phyloP scores from a whole-genome alignment of 2,329 filamentous ascomycete species.

The Fusarium acutatum region DNA sequence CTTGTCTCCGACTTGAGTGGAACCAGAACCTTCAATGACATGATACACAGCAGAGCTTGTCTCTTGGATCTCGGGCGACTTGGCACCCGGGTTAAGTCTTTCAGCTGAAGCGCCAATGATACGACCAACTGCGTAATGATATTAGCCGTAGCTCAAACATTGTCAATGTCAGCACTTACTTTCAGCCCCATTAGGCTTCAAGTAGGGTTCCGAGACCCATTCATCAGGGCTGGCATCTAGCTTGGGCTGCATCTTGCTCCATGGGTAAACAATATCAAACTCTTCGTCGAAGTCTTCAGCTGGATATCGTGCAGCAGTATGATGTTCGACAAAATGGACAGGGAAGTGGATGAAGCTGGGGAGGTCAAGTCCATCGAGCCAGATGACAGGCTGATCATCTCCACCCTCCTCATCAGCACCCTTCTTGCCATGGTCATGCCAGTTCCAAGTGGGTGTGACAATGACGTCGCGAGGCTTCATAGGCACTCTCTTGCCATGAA shows the following conservation, averaged over 20 bases:
- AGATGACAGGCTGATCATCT: constrained; percentile 57
- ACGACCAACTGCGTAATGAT: constrained; percentile 33
- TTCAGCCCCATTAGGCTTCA: constrained; percentile 43
- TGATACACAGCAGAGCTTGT: constrained; percentile 64
- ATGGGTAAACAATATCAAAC: constrained; percentile 59
- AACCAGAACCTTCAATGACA: constrained; percentile 57
- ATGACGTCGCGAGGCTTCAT: constrained; percentile 64
- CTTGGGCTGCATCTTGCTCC: constrained; percentile 53
- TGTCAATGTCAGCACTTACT: constrained; percentile 27
- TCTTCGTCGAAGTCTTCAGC: constrained; percentile 51
- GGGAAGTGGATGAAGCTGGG: constrained; percentile 60
- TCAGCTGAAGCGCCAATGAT: constrained; percentile 59
- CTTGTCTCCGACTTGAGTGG: constrained; percentile 49
- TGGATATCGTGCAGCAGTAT: constrained; percentile 56
- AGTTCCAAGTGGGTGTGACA: constrained; percentile 67
- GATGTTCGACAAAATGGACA: constrained; percentile 63
- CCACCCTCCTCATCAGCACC: constrained; percentile 46
- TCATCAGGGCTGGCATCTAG: constrained; percentile 44
- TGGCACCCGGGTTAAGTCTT: constrained; percentile 49
- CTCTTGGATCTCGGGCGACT: constrained; percentile 53
- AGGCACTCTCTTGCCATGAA: constrained; percentile 60
- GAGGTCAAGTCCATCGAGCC: constrained; percentile 65
- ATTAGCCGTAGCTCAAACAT: neutral
- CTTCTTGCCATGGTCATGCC: constrained; percentile 68
- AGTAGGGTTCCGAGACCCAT: constrained; percentile 41